A percentile compares a stretch with the other conserved stretches of the same genome.
phyloP scores from a whole-genome alignment of 2,329 filamentous ascomycete genomes.

The Penicillium sp. region DNA sequence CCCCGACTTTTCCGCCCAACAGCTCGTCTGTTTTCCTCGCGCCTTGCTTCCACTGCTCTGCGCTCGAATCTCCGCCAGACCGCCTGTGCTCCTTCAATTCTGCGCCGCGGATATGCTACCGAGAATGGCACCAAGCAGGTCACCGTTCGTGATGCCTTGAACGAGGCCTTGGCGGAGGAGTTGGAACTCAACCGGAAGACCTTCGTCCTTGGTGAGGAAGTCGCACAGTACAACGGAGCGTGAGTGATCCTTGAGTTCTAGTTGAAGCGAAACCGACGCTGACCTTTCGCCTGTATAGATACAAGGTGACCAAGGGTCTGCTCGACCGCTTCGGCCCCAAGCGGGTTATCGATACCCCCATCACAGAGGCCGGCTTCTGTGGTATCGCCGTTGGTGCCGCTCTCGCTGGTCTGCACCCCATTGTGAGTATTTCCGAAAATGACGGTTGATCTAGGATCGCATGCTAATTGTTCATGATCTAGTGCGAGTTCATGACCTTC shows the following conservation, averaged over 20 bases:
- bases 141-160: constrained; percentile 94
- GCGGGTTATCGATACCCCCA: constrained; percentile 96
- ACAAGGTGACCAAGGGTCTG: constrained; percentile 98
- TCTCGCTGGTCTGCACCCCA: constrained; percentile 87
- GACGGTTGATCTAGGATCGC: neutral
- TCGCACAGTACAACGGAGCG: constrained; percentile 99
- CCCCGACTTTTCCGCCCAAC: constrained; percentile 65
- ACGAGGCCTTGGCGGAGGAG: constrained; percentile 97
- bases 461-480: constrained; percentile 13
- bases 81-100: constrained; percentile 49
- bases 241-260: constrained; percentile 41
- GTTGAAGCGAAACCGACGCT: constrained; percentile 30
- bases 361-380: constrained; percentile 94
- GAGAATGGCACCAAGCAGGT: constrained; percentile 76
- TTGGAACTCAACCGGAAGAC: constrained; percentile 92
- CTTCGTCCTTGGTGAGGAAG: constrained; percentile 95
- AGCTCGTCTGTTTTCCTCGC: constrained; percentile 60
- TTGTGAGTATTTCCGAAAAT: constrained; percentile 61
- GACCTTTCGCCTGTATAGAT: constrained; percentile 52
- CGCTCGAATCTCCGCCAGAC: constrained; percentile 56
- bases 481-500: constrained; percentile 99
- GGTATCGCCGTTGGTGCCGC: constrained; percentile 94
- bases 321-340: constrained; percentile 96
- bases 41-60: constrained; percentile 50
- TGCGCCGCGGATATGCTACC: constrained; percentile 58